Base-by-base conservation (phyloP, 257 asterid genomes). In the Oldenlandia corymbosa region DNA sequence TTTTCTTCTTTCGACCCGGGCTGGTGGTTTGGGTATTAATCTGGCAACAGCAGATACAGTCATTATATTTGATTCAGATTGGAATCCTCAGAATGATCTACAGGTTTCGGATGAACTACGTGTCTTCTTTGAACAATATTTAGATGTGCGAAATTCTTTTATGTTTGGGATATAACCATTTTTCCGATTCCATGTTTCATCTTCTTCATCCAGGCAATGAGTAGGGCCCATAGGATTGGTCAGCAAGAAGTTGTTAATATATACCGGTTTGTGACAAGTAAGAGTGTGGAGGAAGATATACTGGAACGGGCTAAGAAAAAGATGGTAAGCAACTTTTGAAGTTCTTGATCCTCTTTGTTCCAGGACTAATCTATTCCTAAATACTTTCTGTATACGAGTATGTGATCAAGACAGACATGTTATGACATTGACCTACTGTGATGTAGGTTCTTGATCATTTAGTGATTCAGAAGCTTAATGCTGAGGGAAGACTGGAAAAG, bases 41-140 rank as follows among this genome's bases (percentile, higher is more conserved):
- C 97, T 93, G 59, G 99, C 99, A 37, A 93, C 99, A 60, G 99
- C 99, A 30, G 99, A 93, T 80, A 93, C 99, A 7, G 99, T 93
- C 55, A 93, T 93, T 75, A 93, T 93, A 75, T 93, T 93, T 79
- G 99, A 93, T 84, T 93, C 99, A 43, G 99, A 93, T 74, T 93
- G 99, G 99, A 93, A 93, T 71, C 99, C 99, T 46, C 99, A 93
- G 79, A 93, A 93, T 78, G 99, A 93, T 65, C 81, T 93, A 68
- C 99, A 93, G 99, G 99, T 93, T 74, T 61, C 70, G 58, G 52
- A 53, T 34, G 31, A 43, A 34, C 18, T 75, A 23, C 65, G 71
- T 56, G 52, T 28, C 39, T 65, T 27, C 58, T 41, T 61, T 20
- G 37, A 48, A 62, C 20, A 31, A 12, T 62, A 49, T 54, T 58